Evolutionary conservation across 179 eudicot species (phyloP).

Genomic region (Gypsophila paniculata): DNA sequence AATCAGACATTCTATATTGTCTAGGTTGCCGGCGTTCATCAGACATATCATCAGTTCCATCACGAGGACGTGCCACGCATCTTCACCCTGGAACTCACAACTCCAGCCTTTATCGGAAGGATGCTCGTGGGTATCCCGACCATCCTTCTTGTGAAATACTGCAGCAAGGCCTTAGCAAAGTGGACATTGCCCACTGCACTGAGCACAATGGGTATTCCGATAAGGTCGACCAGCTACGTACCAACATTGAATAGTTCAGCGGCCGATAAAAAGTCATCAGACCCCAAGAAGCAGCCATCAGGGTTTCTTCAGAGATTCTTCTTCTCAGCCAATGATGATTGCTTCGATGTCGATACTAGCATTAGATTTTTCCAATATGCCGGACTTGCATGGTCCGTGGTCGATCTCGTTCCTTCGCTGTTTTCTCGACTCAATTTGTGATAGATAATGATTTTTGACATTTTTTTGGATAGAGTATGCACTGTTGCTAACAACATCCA

Average conservation of each 20-base stretch:
- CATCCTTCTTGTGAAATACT: conserved; percentile 76
- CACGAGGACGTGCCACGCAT: conserved; percentile 68
- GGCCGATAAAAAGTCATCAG: conserved; percentile 38
- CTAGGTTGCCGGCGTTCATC: conserved; percentile 81
- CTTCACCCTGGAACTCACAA: conserved; percentile 56
- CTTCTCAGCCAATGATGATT: conserved; percentile 47
- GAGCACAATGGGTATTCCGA: conserved; percentile 67
- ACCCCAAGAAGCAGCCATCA: conserved; percentile 42
- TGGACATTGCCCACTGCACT: conserved; percentile 72
- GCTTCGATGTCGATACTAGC: conserved; percentile 88
- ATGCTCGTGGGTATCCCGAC: conserved; percentile 80
- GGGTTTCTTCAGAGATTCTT: conserved; percentile 60
- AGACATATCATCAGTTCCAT: conserved; percentile 79
- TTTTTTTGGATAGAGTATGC: conserved; percentile 17
- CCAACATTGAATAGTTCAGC: conserved; percentile 44
- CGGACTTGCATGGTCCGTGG: conserved; percentile 96
- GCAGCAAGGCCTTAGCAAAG: conserved; percentile 92
- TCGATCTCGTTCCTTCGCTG: conserved; percentile 86
- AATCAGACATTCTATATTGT: not conserved
- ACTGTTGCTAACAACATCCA: conserved; percentile 6
- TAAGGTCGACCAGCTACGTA: conserved; percentile 66
- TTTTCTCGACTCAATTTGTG: conserved; percentile 63
- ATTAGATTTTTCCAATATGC: conserved; percentile 87
- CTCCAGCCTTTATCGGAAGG: conserved; percentile 51
- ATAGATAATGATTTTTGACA: conserved; percentile 19